Evolutionary conservation across 345 rosid species (phyloP).

Genomic region (Hirschfeldia incana): DNA sequence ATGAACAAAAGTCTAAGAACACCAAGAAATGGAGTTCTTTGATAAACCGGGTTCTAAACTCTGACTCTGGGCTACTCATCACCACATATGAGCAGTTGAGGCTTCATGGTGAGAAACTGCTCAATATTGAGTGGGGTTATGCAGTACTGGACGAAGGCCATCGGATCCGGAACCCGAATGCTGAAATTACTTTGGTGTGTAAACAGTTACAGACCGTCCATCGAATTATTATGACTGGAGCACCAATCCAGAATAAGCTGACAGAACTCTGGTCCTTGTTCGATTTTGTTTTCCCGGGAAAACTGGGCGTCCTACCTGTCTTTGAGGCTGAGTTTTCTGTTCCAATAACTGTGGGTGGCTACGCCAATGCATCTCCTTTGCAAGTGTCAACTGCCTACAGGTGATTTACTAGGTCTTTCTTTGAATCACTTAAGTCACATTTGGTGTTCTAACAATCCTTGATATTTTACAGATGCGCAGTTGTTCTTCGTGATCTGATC

Average conservation of each 20-base stretch:
- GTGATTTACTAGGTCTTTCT: conserved; percentile 38
- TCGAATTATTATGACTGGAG: conserved; percentile 93
- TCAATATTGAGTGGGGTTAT: conserved; percentile 93
- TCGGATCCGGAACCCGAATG: conserved; percentile 95
- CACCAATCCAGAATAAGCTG: conserved; percentile 96
- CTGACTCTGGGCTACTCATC: conserved; percentile 77
- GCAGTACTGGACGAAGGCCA: conserved; percentile 96
- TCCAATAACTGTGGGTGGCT: conserved; percentile 96
- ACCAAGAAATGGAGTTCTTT: conserved; percentile 79
- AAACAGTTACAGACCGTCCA: conserved; percentile 97
- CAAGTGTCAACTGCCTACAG: conserved; percentile 99
- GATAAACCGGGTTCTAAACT: conserved; percentile 75
- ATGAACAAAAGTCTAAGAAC: conserved; percentile 53
- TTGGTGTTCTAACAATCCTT: conserved; percentile 15
- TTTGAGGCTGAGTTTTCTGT: conserved; percentile 97
- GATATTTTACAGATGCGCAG: conserved; percentile 76
- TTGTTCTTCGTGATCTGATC: conserved; percentile 89
- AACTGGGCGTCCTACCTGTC: conserved; percentile 91
- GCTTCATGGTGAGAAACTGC: conserved; percentile 73
- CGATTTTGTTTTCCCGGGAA: conserved; percentile 99
- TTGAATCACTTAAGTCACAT: conserved; percentile 8
- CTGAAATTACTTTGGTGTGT: conserved; percentile 85
- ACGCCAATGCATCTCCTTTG: conserved; percentile 95
- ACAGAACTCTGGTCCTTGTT: conserved; percentile 93
- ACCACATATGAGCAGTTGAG: conserved; percentile 98